Evolutionary conservation across 768 basidiomycete genomes (phyloP).

Genomic region (Calocybe gangraenosa): DNA sequence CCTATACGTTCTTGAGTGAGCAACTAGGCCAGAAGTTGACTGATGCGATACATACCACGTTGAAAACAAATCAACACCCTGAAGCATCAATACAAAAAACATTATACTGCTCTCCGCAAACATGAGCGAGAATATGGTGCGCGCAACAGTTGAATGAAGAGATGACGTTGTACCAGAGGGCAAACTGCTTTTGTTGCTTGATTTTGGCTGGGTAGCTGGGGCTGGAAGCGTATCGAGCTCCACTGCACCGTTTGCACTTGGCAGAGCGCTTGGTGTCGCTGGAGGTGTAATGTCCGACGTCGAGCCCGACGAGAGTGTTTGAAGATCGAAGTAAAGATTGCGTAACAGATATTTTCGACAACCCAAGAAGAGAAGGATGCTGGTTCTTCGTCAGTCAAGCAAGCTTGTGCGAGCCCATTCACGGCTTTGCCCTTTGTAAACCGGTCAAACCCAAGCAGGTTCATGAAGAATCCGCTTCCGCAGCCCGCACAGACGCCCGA

Average conservation of each 20-base stretch:
- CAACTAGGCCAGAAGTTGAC: not conserved
- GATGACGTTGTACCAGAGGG: constrained; percentile 8
- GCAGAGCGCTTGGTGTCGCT: constrained; percentile 10
- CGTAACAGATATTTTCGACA: constrained; percentile 58
- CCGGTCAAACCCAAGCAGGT: constrained; percentile 88
- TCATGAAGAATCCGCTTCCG: constrained; percentile 73
- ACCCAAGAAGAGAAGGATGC: constrained; percentile 47
- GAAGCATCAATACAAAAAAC: constrained; percentile 70
- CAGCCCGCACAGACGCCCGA: constrained; percentile 37
- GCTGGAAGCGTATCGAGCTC: constrained; percentile 37
- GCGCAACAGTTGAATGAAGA: constrained; percentile 54
- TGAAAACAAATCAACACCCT: constrained; percentile 53
- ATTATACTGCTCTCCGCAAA: constrained; percentile 74
- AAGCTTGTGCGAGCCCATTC: constrained; percentile 74
- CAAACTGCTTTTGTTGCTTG: constrained; percentile 6
- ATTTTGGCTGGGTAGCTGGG: constrained; percentile 28
- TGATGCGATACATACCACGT: constrained; percentile 39
- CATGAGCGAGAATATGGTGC: constrained; percentile 60
- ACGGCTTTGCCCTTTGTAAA: constrained; percentile 91
- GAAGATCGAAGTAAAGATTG: constrained; percentile 58
- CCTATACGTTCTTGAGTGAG: constrained; percentile 30
- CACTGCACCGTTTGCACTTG: constrained; percentile 19
- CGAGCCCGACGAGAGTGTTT: constrained; percentile 33
- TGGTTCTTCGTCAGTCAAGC: too few species aligned
- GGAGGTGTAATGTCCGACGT: constrained; percentile 18